Base-by-base conservation (phyloP, 2,329 filamentous ascomycete species). In the Botryotinia convoluta region DNA sequence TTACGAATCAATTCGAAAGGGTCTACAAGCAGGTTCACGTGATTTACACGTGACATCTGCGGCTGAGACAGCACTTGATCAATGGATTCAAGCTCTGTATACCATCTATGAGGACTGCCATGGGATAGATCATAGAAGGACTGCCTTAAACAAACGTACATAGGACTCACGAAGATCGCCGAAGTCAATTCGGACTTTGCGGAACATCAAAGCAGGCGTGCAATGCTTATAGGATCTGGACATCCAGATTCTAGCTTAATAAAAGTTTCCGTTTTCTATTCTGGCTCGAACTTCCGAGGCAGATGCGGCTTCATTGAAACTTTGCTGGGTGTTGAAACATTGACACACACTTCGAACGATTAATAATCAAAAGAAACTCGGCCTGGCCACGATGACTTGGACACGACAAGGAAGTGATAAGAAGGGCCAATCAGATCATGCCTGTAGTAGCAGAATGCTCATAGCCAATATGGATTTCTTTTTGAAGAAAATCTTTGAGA, bases 1-100 rank as follows among this genome's bases (percentile, higher is more conserved):
- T 1, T 80, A 80, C 61, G 79, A 80, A 71, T 76, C 74, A 1
- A 72, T 79, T 4, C 77, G 77, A 54, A 69, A 76, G 44, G 74
- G 77, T 32, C 62, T 76, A 16, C 71, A 72, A 45, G 68, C 75
- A 5, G 6, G 68, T 57, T 64, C 73, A 39, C 54, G 70, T n/a
- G 72, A 73, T 35, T 44, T 69, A 48, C 77, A 79, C 45, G 72
- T 78, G 69, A 65, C 54, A 0, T 54, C 14, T 5, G 51, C 70
- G 3, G 74, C 77, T 2, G 78, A 79, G 39, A 57, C 68, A 42
- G 76, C 78, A 10, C 63, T 80, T 35, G 77, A 79, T 60, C 74
- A 78, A 37, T 80, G 79, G 79, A 71, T 80, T 3, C 67, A 78
- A 18, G 78, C 78, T 8, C 62, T 80, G 6, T 79, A 79, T 76